Percentiles rank a stretch among this genome's conserved stretches.
phyloP scores from a whole-genome alignment of 2,329 filamentous ascomycete species.

The Davidsoniella neocaledoniae region DNA sequence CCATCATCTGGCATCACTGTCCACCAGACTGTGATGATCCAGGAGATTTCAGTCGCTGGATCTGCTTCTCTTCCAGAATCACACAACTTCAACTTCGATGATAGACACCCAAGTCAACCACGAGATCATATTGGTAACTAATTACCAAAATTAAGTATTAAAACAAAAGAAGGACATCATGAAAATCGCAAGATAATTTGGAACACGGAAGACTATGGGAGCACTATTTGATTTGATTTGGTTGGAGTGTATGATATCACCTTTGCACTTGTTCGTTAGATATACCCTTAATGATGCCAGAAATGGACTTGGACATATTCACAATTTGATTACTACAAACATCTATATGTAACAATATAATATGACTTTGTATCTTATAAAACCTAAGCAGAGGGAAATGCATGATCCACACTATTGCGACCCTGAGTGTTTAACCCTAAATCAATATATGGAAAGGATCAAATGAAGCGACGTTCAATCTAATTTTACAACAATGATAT shows the following conservation, averaged over 20 bases:
- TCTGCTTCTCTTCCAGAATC: too few relatives aligned
- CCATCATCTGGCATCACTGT: conserved; percentile 7
- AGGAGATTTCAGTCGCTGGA: background rate
- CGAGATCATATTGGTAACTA: conserved; percentile 2
- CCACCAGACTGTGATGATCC: conserved; percentile 7
- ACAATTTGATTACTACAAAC: background rate
- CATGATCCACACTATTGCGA: background rate
- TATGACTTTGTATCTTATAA: too few relatives aligned
- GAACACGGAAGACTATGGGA: background rate
- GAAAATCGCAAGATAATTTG: background rate
- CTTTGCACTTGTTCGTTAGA: background rate
- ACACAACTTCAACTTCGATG: conserved; percentile 3
- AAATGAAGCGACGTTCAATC: background rate
- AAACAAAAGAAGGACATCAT: too few relatives aligned
- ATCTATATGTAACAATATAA: background rate
- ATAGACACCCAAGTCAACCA: conserved; percentile 1
- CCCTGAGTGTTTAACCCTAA: background rate
- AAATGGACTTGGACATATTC: too few relatives aligned
- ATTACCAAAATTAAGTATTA: too few relatives aligned
- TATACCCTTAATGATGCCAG: background rate
- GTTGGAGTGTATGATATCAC: conserved; percentile 4
- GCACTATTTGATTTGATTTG: background rate
- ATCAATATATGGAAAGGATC: background rate
- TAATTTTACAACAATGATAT: background rate
- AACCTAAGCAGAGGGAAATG: background rate